Base-by-base conservation (phyloP, 169 alveolate species). In the Cryptosporidium muris region DNA sequence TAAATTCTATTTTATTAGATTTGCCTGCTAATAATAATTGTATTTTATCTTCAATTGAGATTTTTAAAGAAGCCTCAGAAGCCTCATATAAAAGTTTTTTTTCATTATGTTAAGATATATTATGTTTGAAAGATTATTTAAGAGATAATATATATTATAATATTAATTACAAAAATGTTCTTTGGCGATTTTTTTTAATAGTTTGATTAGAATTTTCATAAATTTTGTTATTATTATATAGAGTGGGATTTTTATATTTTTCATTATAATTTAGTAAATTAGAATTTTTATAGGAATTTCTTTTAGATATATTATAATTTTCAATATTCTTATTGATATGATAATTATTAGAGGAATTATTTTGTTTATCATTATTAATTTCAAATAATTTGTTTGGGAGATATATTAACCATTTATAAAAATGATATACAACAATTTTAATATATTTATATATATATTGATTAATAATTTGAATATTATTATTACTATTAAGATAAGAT, bases 21-120 rank as follows among this genome's bases (percentile, higher is more conserved):
- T 63, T 74, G 2, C 63, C 85, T 11, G 48, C 42, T 43, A 62
- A 58, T 8, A 37, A 74, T n/a, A 74, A 74, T 54, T 74, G 85
- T 42, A n/a, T 74, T 14, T 40, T 60, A 16, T 74, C 54, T 42
- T 51, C 54, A 42, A 58, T 36, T 37, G 11, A 7, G 16, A 54
- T 38, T 25, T 36, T 47, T 56, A 60, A 5, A n/a, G n/a, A 52
- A 14, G 47, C 60, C 34, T 47, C 40, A 34, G 7, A 25, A 16
- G 64, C 74, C 14, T 7, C 37, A 9, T 16, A 64, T 25, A 62
- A 45, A 42, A 40, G 64, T 12, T 47, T 42, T 34, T 62, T 74
- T 74, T 43, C 85, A 7, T 16, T 74, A 38, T 74, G 85, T 48
- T 74, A 58, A 40, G 25, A 40, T 4, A 25, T 25, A 25, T 25